Base-by-base conservation (phyloP, 2,329 filamentous ascomycete genomes). In the Dissoconium aciculare region DNA sequence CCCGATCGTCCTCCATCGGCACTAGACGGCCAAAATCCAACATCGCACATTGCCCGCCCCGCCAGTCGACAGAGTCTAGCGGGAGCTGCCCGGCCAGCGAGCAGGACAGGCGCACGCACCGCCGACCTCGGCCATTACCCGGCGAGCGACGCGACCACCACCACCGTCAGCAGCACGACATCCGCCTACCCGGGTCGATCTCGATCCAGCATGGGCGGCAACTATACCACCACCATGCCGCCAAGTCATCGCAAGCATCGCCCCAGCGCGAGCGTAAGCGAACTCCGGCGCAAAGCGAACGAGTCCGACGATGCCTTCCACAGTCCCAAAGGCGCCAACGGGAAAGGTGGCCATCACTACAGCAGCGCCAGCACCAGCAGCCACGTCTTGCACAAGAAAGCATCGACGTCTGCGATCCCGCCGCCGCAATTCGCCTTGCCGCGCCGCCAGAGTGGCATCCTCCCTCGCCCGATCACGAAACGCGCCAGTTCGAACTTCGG, bases 201-300 rank as follows among this genome's bases (percentile, higher is more conserved):
- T 11, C 67, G 78, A 29, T 82, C 76, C 29, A 83, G 78, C 10
- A 62, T 85, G 41, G 71, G 71, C 34, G 69, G 76, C 32, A 73
- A 69, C 38, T 57, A 53, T 15, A 47, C 46, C 27, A 47, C 43
- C 17, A 25, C 37, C 9, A 52, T 55, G 2, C 32, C 28, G 11
- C 32, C 31, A n/a, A 41, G 41, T 11, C 34, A 37, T 13, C 38
- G 39, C 17, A 39, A 36, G 8, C 48, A 50, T 16, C 36, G 46
- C 6, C 32, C 44, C 10, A 39, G 37, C 12, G 38, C 42, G n/a
- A 49, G 45, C 33, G 33, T 50, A 5, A 44, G 34, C 11, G 47
- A 56, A 44, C 33, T 52, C 36, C 32, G 49, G 41, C 35, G 39
- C 32, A 24, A 34, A 28, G 9, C 66, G 61, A 23, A 23, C 19